These are phyloP conservation scores for Pseudozyma sp. DNA, from an alignment of 1,284 basidiomycete species.

Conservation along the genomic window DNA sequence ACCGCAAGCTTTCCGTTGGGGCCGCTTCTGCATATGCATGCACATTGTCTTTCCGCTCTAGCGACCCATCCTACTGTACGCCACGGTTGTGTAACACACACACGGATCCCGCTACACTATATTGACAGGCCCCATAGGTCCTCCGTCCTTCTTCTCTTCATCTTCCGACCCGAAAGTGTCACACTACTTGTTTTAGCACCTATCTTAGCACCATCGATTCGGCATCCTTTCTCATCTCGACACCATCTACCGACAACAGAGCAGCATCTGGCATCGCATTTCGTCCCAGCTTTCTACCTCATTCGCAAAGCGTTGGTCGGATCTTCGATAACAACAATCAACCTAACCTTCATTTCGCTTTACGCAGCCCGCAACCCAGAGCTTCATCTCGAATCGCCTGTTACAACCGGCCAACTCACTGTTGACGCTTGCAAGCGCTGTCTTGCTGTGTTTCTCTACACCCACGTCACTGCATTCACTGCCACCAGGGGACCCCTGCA, in stretches of 20 bases:
- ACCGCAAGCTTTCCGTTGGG: too few relatives aligned
- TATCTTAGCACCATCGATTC: background rate
- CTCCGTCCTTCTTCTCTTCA: background rate
- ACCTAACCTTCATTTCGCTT: slow-evolving; percentile 22
- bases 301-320: background rate
- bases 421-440: too few relatives aligned
- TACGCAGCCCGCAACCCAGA: background rate
- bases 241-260: background rate
- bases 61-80: background rate
- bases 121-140: slow-evolving; percentile 7
- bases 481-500: background rate
- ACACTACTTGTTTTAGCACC: slow-evolving; percentile 1
- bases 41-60: too few relatives aligned
- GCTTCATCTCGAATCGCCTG: too few relatives aligned
- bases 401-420: too few relatives aligned
- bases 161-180: slow-evolving; percentile 1
- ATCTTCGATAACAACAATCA: slow-evolving; percentile 1
- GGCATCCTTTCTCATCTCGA: slow-evolving; percentile 5
- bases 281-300: too few relatives aligned
- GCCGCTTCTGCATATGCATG: too few relatives aligned
- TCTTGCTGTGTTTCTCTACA: background rate
- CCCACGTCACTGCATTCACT: background rate
- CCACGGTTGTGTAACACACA: background rate
- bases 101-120: background rate
- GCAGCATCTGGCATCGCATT: too few relatives aligned